Evolutionary conservation across 441 rosid species (phyloP).

Genomic region (Bocquillonia castaneifolia): DNA sequence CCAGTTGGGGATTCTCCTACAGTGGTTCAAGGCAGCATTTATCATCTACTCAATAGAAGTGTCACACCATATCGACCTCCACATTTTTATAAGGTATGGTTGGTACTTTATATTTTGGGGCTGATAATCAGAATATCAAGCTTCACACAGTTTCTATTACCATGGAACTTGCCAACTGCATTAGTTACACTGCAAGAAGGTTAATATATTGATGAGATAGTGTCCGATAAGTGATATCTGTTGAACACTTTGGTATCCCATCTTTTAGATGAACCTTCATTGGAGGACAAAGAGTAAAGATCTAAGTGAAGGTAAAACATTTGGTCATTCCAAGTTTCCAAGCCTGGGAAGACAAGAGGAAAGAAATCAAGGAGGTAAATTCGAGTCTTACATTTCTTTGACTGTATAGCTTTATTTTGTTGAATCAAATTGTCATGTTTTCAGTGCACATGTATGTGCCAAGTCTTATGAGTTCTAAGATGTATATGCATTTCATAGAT

Average conservation of each 20-base stretch:
- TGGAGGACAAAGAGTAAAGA: conserved; percentile 22
- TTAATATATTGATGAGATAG: neutral
- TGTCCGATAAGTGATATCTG: neutral
- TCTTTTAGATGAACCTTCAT: conserved; percentile 27
- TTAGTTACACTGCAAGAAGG: neutral
- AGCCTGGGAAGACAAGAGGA: conserved; percentile 27
- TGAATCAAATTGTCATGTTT: conserved; percentile 8
- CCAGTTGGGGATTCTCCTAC: conserved; percentile 17
- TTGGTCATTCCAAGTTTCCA: conserved; percentile 19
- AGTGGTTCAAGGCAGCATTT: conserved; percentile 6
- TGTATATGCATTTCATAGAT: conserved; percentile 17
- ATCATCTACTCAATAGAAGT: conserved; percentile 26
- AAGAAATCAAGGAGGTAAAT: conserved; percentile 27
- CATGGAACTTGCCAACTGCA: neutral
- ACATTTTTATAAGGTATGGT: conserved; percentile 27
- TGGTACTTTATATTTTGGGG: neutral
- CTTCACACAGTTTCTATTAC: conserved; percentile 8
- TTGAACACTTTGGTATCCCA: conserved; percentile 1
- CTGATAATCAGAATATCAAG: conserved; percentile 1
- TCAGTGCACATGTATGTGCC: neutral
- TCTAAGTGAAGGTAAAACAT: conserved; percentile 16
- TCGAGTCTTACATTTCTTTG: conserved; percentile 5
- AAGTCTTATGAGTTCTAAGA: conserved; percentile 17
- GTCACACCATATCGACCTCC: conserved; percentile 36
- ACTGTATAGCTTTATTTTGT: conserved; percentile 7